These are phyloP conservation scores for Oryza meridionalis DNA, from an alignment of 176 grass and related monocot genomes.

Conservation along the genomic window DNA sequence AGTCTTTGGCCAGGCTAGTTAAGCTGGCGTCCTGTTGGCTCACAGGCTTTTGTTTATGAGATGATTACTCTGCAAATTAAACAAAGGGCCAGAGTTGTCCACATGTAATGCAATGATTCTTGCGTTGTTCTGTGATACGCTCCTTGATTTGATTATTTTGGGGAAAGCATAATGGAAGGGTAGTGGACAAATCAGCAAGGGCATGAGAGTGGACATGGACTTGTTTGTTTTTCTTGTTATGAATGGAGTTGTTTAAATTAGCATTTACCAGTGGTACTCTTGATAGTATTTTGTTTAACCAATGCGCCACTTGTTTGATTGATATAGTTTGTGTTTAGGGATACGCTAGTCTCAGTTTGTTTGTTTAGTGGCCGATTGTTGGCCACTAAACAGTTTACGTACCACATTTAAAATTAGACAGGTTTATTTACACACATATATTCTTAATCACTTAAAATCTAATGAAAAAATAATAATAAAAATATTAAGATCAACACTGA, in stretches of 20 bases:
- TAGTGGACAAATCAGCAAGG: conserved; percentile 24
- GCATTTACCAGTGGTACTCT: neutral
- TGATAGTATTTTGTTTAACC: neutral
- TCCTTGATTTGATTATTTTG: conserved; percentile 17
- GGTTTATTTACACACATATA: too few species aligned
- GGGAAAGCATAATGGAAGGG: neutral
- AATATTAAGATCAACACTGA: too few species aligned
- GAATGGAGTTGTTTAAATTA: neutral
- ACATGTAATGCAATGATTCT: conserved; percentile 31
- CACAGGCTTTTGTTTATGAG: conserved; percentile 34
- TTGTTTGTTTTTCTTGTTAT: neutral
- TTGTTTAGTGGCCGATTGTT: too few species aligned
- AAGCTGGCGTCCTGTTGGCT: conserved; percentile 34
- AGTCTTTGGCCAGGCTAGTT: neutral
- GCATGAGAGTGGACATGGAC: neutral
- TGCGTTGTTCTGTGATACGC: conserved; percentile 6
- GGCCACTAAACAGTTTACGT: too few species aligned
- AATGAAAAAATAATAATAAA: too few species aligned
- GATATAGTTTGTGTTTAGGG: too few species aligned
- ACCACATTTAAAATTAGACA: too few species aligned
- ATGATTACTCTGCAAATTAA: conserved; percentile 42
- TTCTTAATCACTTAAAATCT: too few species aligned
- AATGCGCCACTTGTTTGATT: neutral
- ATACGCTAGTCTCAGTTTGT: too few species aligned
- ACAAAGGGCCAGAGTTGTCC: conserved; percentile 25